These are phyloP conservation scores for Chlamydomonas sp. DNA, from an alignment of 139 green algal species.

Conservation along the genomic window DNA sequence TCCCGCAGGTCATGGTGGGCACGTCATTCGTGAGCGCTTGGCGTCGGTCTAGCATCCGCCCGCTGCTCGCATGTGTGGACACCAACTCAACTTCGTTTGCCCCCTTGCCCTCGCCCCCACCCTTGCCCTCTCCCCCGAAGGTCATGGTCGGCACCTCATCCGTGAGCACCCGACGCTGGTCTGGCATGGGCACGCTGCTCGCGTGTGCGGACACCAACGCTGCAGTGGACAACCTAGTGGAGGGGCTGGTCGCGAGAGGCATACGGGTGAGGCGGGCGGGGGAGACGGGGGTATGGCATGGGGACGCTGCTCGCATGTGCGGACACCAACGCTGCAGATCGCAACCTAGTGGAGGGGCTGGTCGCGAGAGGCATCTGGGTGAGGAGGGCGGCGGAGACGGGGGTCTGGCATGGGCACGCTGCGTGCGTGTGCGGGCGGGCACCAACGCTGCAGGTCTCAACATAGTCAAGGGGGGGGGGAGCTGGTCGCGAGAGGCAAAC, in stretches of 20 bases:
- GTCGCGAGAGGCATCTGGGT: slow-evolving; percentile 26
- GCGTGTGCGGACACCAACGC: slow-evolving; percentile 71
- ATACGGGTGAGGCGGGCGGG: no score
- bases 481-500: slow-evolving; percentile 34
- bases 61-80: slow-evolving; percentile 57
- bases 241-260: slow-evolving; percentile 54
- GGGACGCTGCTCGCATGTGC: slow-evolving; percentile 50
- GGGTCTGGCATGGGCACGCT: slow-evolving; percentile 40
- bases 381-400: no score
- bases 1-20: slow-evolving; percentile 31
- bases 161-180: background rate
- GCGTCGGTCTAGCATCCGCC: no score
- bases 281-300: no score
- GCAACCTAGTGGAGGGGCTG: slow-evolving; percentile 85
- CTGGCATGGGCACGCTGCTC: slow-evolving; percentile 40
- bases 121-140: no score
- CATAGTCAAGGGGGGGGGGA: slow-evolving; percentile 81
- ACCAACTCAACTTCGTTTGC: no score
- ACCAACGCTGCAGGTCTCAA: slow-evolving; percentile 87
- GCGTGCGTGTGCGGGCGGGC: slow-evolving; percentile 59
- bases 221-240: slow-evolving; percentile 83
- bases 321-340: slow-evolving; percentile 77
- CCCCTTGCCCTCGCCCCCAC: no score
- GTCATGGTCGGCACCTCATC: slow-evolving; percentile 28
- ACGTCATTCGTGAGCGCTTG: no score